Evolutionary conservation across 2,329 filamentous ascomycete species (phyloP).

Genomic region (Cercospora janseana): DNA sequence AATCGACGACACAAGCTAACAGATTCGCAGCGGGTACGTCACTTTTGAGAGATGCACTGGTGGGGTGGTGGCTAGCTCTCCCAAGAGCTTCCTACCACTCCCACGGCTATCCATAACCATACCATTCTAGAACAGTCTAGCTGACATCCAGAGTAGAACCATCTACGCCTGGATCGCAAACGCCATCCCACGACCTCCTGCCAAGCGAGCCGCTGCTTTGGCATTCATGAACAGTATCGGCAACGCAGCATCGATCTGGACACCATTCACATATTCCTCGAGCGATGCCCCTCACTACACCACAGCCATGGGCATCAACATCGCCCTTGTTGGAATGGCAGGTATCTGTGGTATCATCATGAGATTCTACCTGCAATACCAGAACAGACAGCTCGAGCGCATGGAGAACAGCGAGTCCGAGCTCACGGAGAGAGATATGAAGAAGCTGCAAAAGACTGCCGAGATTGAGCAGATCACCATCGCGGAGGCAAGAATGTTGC

Average conservation of each 20-base stretch:
- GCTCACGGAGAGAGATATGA: constrained; percentile 50
- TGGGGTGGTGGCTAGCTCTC: too few species aligned
- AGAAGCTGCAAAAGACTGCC: constrained; percentile 50
- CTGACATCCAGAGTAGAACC: constrained; percentile 3
- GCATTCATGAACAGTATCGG: constrained; percentile 73
- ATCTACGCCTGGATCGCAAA: constrained; percentile 75
- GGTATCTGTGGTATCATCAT: constrained; percentile 33
- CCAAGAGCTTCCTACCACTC: too few species aligned
- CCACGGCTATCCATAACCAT: too few species aligned
- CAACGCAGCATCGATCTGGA: constrained; percentile 66
- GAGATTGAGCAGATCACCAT: constrained; percentile 53
- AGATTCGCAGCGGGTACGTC: too few species aligned
- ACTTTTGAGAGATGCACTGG: too few species aligned
- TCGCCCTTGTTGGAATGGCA: constrained; percentile 33
- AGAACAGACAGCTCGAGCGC: constrained; percentile 53
- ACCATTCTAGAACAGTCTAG: too few species aligned
- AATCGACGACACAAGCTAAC: background rate
- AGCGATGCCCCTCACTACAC: constrained; percentile 32
- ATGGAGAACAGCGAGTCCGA: constrained; percentile 50
- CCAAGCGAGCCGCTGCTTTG: constrained; percentile 69
- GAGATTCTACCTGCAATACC: constrained; percentile 35
- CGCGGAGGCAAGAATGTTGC: constrained; percentile 50
- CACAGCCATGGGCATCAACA: constrained; percentile 38
- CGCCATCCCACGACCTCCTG: constrained; percentile 70
- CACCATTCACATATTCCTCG: constrained; percentile 42